These are phyloP conservation scores for Trametes meyenii DNA, from an alignment of 768 basidiomycete genomes.

Conservation along the genomic window DNA sequence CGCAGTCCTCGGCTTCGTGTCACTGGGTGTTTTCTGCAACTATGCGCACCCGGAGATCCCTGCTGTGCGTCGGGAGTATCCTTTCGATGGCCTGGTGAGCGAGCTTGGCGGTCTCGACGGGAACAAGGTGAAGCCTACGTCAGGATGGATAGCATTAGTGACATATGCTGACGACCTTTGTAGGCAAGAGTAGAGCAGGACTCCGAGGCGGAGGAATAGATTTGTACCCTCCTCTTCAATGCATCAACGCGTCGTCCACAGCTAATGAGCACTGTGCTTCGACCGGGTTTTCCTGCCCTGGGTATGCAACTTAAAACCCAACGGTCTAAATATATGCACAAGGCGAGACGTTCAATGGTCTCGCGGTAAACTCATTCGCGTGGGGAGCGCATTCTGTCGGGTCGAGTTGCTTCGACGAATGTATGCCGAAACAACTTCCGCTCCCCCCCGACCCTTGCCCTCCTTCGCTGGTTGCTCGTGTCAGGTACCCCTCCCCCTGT, in stretches of 20 bases:
- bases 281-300: too few relatives aligned
- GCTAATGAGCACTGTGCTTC: too few relatives aligned
- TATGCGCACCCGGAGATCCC: constrained; percentile 62
- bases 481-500: too few relatives aligned
- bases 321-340: too few relatives aligned
- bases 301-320: too few relatives aligned
- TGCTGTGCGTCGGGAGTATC: constrained; percentile 73
- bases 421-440: too few relatives aligned
- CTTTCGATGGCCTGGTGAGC: constrained; percentile 69
- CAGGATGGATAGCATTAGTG: not conserved
- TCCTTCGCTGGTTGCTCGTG: too few relatives aligned
- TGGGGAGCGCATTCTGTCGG: too few relatives aligned
- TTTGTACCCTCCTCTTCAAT: not conserved
- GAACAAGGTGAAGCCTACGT: constrained; percentile 61
- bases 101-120: constrained; percentile 81
- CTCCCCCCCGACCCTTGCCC: too few relatives aligned
- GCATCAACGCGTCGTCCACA: not conserved
- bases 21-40: constrained; percentile 62
- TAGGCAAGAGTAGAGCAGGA: constrained; percentile 43
- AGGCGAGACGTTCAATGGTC: too few relatives aligned
- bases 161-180: not conserved
- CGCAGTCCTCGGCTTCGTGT: constrained; percentile 63
- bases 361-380: too few relatives aligned
- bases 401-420: too few relatives aligned
- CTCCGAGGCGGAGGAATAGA: constrained; percentile 37